Evolutionary conservation across 495 filamentous ascomycete species (phyloP).

Genomic region (Cercophora scortea): DNA sequence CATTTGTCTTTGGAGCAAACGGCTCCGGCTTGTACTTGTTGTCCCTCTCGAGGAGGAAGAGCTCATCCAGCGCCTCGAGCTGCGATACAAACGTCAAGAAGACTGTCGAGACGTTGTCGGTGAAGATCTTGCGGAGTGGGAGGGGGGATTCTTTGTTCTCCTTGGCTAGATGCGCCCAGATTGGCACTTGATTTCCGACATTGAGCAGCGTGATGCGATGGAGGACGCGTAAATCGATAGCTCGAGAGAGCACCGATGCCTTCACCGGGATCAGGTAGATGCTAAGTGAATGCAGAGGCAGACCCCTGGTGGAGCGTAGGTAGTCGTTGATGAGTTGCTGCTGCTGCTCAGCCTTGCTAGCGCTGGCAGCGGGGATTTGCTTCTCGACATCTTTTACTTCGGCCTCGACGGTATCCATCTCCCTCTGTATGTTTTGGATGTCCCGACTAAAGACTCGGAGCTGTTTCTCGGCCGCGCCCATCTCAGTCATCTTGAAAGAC

Average conservation of each 20-base stretch:
- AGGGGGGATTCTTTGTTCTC: conserved; percentile 43
- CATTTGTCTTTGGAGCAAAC: conserved; percentile 36
- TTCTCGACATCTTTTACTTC: conserved; percentile 16
- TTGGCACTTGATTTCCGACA: conserved; percentile 48
- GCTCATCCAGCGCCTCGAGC: conserved; percentile 44
- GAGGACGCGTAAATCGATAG: conserved; percentile 45
- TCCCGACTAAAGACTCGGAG: conserved; percentile 5
- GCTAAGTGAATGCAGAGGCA: conserved; percentile 42
- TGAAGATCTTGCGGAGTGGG: conserved; percentile 47
- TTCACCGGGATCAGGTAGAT: conserved; percentile 52
- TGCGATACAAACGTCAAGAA: conserved; percentile 45
- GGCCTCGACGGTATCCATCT: conserved; percentile 14
- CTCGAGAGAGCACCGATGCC: conserved; percentile 40
- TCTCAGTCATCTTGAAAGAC: too few species aligned
- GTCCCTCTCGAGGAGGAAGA: conserved; percentile 50
- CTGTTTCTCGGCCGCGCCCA: not conserved
- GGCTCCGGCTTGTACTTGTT: conserved; percentile 40
- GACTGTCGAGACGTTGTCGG: conserved; percentile 47
- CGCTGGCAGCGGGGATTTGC: not conserved
- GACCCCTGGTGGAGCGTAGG: conserved; percentile 43
- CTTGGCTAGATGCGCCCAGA: conserved; percentile 47
- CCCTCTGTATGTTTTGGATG: conserved; percentile 13
- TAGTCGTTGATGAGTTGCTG: conserved; percentile 37
- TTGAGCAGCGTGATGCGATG: conserved; percentile 51
- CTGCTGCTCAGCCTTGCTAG: conserved; percentile 6